Base-by-base conservation (phyloP, 768 basidiomycete genomes). In the Panaeolus papilionaceus region DNA sequence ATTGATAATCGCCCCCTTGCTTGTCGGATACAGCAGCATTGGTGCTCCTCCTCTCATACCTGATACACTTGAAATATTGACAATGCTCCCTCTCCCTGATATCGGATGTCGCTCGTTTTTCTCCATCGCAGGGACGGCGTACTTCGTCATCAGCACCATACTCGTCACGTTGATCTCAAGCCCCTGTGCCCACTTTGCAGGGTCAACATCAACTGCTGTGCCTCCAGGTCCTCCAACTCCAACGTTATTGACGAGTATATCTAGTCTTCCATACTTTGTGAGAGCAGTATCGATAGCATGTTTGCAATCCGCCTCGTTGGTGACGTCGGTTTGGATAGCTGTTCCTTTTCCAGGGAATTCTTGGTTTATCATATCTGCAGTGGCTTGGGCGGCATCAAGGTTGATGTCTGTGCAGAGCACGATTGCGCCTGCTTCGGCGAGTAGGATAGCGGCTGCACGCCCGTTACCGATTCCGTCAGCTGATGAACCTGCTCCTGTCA, bases 91-190 rank as follows among this genome's bases (percentile, higher is more conserved):
- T 14, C 78, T 73, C 18, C 82, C 82, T 8, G 75, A 68, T 28
- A 79, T 70, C 38, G 69, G 69, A 23, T 74, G 73, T 38, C 54
- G 61, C 38, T 71, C 70, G 40, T 82, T 81, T 65, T 74, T 77
- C 67, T 79, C 78, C 82, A 83, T 83, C 11, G 80, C 82, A 16
- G 81, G 82, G 1, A 83, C 77, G 2, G 82, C 81, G 64, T 76
- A 80, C 65, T 81, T 81, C 5, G 79, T 68, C 82, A 83, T 83
- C 54, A 82, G 74, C 72, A 83, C 78, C 82, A 83, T 82, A 38
- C 79, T 80, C 10, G 80, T 79, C 16, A 83, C 79, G 67, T 82
- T 82, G 8, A 80, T 72, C 61, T 81, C 80, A 47, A 82, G 63
- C 2, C 78, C 81, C 51, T 70, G 75, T 18, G 77, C 78, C 78